phyloP scores from a whole-genome alignment of 805 yeast genomes.

The Starmerella vaccinii region DNA sequence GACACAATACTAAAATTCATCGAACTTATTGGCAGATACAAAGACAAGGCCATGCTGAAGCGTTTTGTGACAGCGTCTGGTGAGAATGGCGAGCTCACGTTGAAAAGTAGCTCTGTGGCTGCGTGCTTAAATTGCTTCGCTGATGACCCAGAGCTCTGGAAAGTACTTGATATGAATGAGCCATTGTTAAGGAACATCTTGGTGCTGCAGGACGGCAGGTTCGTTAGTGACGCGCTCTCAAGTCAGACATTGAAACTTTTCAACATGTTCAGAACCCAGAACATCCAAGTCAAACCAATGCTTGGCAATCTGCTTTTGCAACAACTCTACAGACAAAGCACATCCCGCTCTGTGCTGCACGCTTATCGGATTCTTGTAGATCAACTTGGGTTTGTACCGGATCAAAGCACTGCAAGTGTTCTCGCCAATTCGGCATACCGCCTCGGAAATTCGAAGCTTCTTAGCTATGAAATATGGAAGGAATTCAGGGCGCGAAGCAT shows the following conservation, averaged over 20 bases:
- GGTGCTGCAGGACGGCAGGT: constrained; percentile 8
- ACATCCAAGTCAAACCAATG: background rate
- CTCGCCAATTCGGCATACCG: constrained; percentile 25
- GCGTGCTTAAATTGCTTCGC: constrained; percentile 14
- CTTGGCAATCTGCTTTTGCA: constrained; percentile 14
- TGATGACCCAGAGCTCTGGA: background rate
- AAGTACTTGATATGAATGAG: background rate
- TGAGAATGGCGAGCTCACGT: constrained; percentile 4
- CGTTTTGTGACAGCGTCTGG: background rate
- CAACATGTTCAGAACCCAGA: background rate
- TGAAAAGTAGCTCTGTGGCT: constrained; percentile 6
- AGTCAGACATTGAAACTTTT: constrained; percentile 1
- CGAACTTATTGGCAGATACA: constrained; percentile 12
- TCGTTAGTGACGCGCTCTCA: constrained; percentile 17
- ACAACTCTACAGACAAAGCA: constrained; percentile 16
- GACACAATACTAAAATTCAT: constrained; percentile 1
- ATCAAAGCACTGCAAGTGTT: constrained; percentile 19
- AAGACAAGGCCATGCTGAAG: constrained; percentile 5
- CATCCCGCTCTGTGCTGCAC: constrained; percentile 21
- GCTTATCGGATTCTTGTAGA: constrained; percentile 12
- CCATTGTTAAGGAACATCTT: background rate
- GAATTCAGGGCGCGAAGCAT: constrained; percentile 18
- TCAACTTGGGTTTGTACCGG: constrained; percentile 11
- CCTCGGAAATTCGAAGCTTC: constrained; percentile 28
- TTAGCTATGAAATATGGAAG: constrained; percentile 23